These are phyloP conservation scores for Paramecium sonneborni DNA, from an alignment of 73 alveolate species.

Conservation along the genomic window DNA sequence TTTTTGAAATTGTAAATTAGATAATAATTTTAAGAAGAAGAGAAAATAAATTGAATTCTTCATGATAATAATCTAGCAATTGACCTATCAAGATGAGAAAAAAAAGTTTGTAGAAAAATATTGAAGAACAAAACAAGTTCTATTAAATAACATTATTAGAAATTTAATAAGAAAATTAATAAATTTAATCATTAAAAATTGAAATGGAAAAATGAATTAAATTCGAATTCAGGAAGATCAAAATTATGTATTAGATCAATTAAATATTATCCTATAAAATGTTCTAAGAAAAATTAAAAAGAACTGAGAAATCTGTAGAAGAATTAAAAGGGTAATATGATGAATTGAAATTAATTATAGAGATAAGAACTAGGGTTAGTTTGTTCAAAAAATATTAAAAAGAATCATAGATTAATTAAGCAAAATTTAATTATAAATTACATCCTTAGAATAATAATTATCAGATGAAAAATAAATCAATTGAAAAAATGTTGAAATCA, in stretches of 20 bases:
- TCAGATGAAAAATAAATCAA: background rate
- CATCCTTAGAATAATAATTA: background rate
- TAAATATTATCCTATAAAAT: background rate
- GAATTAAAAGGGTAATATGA: background rate
- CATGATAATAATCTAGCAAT: conserved; percentile 30
- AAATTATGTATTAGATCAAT: background rate
- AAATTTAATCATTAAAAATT: background rate
- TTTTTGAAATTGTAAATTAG: background rate
- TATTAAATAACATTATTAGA: background rate
- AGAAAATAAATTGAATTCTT: background rate
- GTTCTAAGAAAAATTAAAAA: background rate
- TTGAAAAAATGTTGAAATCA: background rate
- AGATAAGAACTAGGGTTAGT: background rate
- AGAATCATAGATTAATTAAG: background rate
- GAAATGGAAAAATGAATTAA: background rate
- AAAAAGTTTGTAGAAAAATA: background rate
- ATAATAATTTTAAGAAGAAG: background rate
- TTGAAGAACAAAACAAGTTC: background rate
- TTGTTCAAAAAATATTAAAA: background rate
- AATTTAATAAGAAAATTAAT: background rate
- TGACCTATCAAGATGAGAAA: background rate
- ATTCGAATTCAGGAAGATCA: background rate
- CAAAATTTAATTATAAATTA: background rate
- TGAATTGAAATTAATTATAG: background rate
- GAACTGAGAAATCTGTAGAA: background rate